Percentiles rank a stretch among this genome's conserved stretches.
These are phyloP conservation scores for Atractiella rhizophila DNA, from an alignment of 768 basidiomycete species.

Conservation along the genomic window DNA sequence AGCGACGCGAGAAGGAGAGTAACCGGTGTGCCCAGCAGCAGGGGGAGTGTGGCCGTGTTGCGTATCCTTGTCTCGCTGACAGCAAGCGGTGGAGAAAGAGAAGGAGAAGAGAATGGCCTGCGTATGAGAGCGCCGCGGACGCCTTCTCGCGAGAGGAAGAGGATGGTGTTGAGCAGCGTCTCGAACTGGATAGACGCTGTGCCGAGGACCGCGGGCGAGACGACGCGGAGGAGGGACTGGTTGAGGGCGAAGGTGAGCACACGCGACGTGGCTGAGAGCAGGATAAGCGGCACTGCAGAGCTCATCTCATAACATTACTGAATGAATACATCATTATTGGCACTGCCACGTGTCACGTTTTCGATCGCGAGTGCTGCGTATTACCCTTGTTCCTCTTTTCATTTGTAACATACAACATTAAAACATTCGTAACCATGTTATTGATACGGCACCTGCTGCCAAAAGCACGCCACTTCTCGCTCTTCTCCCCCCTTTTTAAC, in stretches of 20 bases:
- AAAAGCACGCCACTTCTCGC: no score
- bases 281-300: slow-evolving; percentile 40
- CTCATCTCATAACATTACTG: no score
- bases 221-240: slow-evolving; percentile 57
- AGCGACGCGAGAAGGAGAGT: slow-evolving; percentile 23
- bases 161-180: slow-evolving; percentile 58
- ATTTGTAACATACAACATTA: no score
- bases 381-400: no score
- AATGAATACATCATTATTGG: no score
- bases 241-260: slow-evolving; percentile 69
- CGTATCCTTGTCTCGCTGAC: no score
- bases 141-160: slow-evolving; percentile 84
- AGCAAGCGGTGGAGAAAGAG: neutral
- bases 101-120: neutral
- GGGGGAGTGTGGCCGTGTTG: neutral
- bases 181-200: slow-evolving; percentile 88
- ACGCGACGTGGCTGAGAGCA: slow-evolving; percentile 61
- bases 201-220: slow-evolving; percentile 58
- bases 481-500: no score
- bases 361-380: no score
- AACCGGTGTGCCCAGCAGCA: slow-evolving; percentile 38
- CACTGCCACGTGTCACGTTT: no score
- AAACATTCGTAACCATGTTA: no score
- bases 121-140: slow-evolving; percentile 53
- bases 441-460: no score